phyloP scores from a whole-genome alignment of 2,329 filamentous ascomycete species.

The Fusarium acutatum region DNA sequence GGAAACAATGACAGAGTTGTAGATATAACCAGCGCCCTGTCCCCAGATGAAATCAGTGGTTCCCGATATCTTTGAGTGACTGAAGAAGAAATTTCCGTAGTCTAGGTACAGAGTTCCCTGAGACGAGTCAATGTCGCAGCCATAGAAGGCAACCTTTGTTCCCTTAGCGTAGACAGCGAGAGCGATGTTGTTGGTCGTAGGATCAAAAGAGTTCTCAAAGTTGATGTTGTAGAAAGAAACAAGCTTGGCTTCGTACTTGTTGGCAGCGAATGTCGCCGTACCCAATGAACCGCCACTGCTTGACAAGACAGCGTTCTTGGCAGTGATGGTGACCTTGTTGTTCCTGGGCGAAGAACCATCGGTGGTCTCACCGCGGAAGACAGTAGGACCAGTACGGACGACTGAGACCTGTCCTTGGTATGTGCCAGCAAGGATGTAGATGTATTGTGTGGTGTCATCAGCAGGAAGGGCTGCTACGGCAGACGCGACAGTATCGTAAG shows the following conservation, averaged over 20 bases:
- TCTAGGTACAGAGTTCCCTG: conserved; percentile 34
- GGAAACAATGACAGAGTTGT: conserved; percentile 35
- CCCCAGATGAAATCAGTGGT: conserved; percentile 37
- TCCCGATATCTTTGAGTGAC: conserved; percentile 24
- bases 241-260: conserved; percentile 42
- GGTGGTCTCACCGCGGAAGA: conserved; percentile 58
- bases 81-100: conserved; percentile 37
- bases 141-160: conserved; percentile 50
- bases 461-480: conserved; percentile 46
- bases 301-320: conserved; percentile 21
- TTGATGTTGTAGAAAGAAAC: conserved; percentile 45
- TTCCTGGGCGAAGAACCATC: conserved; percentile 52
- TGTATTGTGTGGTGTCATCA: conserved; percentile 48
- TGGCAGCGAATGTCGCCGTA: conserved; percentile 40
- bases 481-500: conserved; percentile 53
- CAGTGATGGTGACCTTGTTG: conserved; percentile 65
- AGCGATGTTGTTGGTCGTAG: conserved; percentile 27
- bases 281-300: conserved; percentile 19
- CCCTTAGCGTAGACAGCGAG: conserved; percentile 45
- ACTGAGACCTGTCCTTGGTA: conserved; percentile 54
- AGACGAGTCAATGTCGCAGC: conserved; percentile 45
- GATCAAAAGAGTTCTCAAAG: conserved; percentile 35
- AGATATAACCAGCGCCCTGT: conserved; percentile 36
- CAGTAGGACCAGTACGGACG: conserved; percentile 50
- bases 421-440: conserved; percentile 55